Base-by-base conservation (phyloP, 1,284 basidiomycete species). In the Albatrellus sp. region DNA sequence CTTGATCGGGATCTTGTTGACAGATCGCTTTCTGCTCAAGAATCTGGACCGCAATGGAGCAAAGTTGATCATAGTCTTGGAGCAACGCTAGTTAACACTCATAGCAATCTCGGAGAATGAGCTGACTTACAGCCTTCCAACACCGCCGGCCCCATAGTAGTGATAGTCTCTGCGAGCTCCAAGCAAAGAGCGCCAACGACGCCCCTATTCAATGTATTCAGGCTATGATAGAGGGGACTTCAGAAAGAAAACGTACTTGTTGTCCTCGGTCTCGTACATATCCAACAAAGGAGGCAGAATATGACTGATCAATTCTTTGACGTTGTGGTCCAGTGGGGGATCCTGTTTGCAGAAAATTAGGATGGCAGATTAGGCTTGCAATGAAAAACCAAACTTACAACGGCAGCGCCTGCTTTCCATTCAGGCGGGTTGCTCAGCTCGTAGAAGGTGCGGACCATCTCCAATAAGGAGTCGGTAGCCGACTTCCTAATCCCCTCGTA, bases 401-500 rank as follows among this genome's bases (percentile, higher is more conserved):
- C 80, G 50, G 76, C 72, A 6, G 66, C 63, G 29, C 92, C 92
- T 44, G 90, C 70, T 49, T 74, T 66, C 91, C 94, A 98, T 47
- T 91, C 81, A 40, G 73, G 68, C 19, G 84, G 79, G 49, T 85
- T 75, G 49, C 85, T 86, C 47, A 98, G 72, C 44, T 92, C 88
- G 63, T 98, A 90, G 71, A 94, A 91, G 1, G 89, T 91, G 62
- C 89, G 77, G 54, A 98, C 77, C 60, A 91, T 88, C 57, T 90
- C 83, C 57, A 98, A 77, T 39, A 98, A 72, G 13, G 90, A 87
- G 37, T 91, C 85, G 5, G 89, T 81, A 36, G 92, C 87, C 41
- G 89, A 83, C 73, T 98, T 98, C 57, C 96, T 77, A 65, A 98
- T 97, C 31, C 94, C 96, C 63, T 98, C 93, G 65, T 98, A 98